Base-by-base conservation (phyloP, 306 rosid species). In the Leucaena leucocephala region DNA sequence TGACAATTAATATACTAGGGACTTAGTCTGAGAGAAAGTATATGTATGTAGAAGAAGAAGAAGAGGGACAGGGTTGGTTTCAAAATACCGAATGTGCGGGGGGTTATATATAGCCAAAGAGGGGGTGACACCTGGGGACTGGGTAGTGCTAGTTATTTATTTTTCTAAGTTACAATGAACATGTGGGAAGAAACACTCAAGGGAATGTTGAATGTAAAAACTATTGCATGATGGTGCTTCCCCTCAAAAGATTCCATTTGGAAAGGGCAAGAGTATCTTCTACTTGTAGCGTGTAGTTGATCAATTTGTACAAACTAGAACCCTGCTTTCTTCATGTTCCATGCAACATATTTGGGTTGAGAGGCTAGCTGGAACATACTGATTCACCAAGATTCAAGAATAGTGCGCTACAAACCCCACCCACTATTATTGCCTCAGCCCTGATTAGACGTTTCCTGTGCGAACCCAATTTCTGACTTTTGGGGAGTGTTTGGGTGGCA, bases 371-470 rank as follows among this genome's bases (percentile, higher is more conserved):
- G 71, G 71, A 40, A 39, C 45, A 17, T 11, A 5, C 12, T 45
- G 7, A 73, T 58, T 66, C 72, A 73, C 38, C 64, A 13, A 61
- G 42, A 69, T 45, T 69, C 74, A 74, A 61, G 17, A 62, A 68
- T 69, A 72, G 89, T 57, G 86, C 50, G n/a, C 45, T 67, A 74
- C 78, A 68, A 73, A 13, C 38, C 38, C 16, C 45, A 5, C 22
- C 81, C 86, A 89, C 82, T 55, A 19, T 4, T 8, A 5, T 38
- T 49, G 58, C 48, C 27, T n/a, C 21, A n/a, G 8, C 22, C 35
- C 14, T 61, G 90, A 91, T 45, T 58, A 80, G 90, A 91, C 89
- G 87, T 88, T 85, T 85, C 78, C 54, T 88, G 90, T 77, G 57
- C 11, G 59, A 86, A 76, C 33, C 81, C 87, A 87, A 52, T 71